These are phyloP conservation scores for Dimargaris verticillata DNA, from an alignment of 192 early-diverging fungal genomes.

Conservation along the genomic window DNA sequence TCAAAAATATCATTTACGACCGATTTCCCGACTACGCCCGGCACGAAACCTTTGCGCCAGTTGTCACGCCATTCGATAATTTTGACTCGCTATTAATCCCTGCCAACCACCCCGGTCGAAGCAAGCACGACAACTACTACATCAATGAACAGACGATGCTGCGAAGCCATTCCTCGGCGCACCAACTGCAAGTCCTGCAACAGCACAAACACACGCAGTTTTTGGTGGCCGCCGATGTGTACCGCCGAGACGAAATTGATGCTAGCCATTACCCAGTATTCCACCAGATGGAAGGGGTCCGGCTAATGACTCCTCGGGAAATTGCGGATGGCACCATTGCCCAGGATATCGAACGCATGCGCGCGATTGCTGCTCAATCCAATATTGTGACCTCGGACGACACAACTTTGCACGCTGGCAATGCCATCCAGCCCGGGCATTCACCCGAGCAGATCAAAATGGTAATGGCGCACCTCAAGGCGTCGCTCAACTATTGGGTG, in stretches of 20 bases:
- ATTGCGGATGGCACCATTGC: constrained; percentile 11
- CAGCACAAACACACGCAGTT: constrained; percentile 23
- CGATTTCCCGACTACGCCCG: constrained; percentile 50
- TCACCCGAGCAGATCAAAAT: constrained; percentile 13
- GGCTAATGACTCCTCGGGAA: constrained; percentile 26
- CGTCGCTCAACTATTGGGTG: constrained; percentile 72
- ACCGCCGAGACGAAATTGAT: constrained; percentile 92
- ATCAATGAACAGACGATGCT: constrained; percentile 62
- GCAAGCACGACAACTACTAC: constrained; percentile 83
- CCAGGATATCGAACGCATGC: constrained; percentile 7
- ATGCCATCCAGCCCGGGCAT: constrained; percentile 39
- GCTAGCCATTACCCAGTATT: constrained; percentile 91
- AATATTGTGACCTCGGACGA: constrained; percentile 11
- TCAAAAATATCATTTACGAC: constrained; percentile 59
- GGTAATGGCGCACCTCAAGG: constrained; percentile 53
- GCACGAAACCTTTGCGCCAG: constrained; percentile 53
- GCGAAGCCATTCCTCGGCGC: constrained; percentile 88
- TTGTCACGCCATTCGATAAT: constrained; percentile 68
- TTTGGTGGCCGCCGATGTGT: constrained; percentile 93
- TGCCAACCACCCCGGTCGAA: constrained; percentile 63
- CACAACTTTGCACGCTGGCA: constrained; percentile 24
- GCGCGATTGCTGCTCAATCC: constrained; percentile 14
- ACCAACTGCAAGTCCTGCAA: constrained; percentile 64
- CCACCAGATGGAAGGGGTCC: constrained; percentile 95
- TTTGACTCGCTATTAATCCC: constrained; percentile 85